Conservation (phyloP, 2,329 filamentous ascomycete species). For the Neurospora sp. region DNA sequence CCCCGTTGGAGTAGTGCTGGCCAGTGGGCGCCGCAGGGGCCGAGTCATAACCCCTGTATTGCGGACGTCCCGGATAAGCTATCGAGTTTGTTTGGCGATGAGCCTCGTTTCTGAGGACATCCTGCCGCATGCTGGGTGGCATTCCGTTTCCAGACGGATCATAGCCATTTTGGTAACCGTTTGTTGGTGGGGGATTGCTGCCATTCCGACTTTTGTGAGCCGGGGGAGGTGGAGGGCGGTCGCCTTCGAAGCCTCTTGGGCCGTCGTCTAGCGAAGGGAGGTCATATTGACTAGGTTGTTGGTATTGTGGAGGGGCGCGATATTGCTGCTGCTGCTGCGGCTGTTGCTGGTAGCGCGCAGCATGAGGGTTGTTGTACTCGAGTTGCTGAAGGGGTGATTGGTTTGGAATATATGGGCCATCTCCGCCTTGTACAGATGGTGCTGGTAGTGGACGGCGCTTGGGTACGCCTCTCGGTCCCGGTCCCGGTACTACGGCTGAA, state of each 20-base stretch:
- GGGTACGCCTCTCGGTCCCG: constrained; percentile 50
- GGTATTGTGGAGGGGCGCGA: constrained; percentile 23
- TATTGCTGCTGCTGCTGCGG: constrained; percentile 22
- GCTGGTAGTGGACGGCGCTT: constrained; percentile 75
- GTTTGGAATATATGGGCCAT: constrained; percentile 33
- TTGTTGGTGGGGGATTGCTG: constrained; percentile 32
- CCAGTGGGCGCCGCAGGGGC: constrained; percentile 27
- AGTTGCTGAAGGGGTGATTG: constrained; percentile 43
- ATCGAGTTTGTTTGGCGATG: constrained; percentile 40
- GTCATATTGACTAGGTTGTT: constrained; percentile 27
- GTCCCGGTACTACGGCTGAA: constrained; percentile 24
- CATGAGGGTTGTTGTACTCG: constrained; percentile 37
- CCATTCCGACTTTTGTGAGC: constrained; percentile 41
- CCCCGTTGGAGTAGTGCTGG: constrained; percentile 21
- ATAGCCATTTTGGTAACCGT: constrained; percentile 28
- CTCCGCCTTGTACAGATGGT: constrained; percentile 22
- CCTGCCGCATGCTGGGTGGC: constrained; percentile 43
- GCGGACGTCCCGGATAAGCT: constrained; percentile 42
- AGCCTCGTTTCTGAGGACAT: constrained; percentile 47
- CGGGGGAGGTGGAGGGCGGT: constrained; percentile 45
- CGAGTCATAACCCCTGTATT: constrained; percentile 41
- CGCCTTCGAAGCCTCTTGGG: constrained; percentile 26
- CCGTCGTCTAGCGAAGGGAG: constrained; percentile 21
- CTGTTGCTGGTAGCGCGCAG: constrained; percentile 14
- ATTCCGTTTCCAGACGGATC: constrained; percentile 33